These are phyloP conservation scores for Candida schatavii DNA, from an alignment of 805 yeast species.

Conservation along the genomic window DNA sequence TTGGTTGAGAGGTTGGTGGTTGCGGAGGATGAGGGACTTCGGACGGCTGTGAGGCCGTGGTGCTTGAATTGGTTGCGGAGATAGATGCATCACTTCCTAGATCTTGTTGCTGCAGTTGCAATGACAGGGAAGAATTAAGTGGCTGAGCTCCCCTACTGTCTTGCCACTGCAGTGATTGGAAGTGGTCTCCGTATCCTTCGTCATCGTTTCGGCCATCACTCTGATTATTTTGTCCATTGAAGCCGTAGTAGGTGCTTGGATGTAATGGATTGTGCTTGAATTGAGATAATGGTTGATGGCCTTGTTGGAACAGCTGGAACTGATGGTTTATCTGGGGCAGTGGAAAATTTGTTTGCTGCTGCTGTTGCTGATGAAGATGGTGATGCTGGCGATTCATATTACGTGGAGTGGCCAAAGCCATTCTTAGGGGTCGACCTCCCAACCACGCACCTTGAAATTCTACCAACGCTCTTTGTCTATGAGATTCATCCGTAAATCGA, in stretches of 20 bases:
- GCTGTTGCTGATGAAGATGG: slow-evolving; percentile 15
- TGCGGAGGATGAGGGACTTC: not conserved
- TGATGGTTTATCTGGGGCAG: slow-evolving; percentile 8
- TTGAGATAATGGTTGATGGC: slow-evolving; percentile 9
- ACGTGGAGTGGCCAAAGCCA: slow-evolving; percentile 78
- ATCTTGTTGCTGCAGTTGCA: not conserved
- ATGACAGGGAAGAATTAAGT: not conserved
- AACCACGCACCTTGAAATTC: slow-evolving; percentile 82
- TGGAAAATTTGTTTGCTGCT: slow-evolving; percentile 10
- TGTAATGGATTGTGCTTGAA: slow-evolving; percentile 9
- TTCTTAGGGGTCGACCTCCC: slow-evolving; percentile 73
- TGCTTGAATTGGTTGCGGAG: slow-evolving; percentile 1
- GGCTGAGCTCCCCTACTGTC: not conserved
- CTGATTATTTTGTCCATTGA: slow-evolving; percentile 1
- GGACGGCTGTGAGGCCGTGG: not conserved
- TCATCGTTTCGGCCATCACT: not conserved
- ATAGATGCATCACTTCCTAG: slow-evolving; percentile 4
- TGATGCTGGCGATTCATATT: slow-evolving; percentile 26
- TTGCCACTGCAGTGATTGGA: slow-evolving; percentile 5
- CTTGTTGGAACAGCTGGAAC: slow-evolving; percentile 6
- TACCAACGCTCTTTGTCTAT: slow-evolving; percentile 61
- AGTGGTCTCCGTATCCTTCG: not conserved
- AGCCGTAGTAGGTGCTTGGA: not conserved
- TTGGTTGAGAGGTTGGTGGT: not conserved
- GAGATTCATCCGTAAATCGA: slow-evolving; percentile 67